Percentiles rank a stretch among this genome's conserved stretches.
Evolutionary conservation across 139 green algal genomes (phyloP).

Genomic region (Asterochloris sp.): DNA sequence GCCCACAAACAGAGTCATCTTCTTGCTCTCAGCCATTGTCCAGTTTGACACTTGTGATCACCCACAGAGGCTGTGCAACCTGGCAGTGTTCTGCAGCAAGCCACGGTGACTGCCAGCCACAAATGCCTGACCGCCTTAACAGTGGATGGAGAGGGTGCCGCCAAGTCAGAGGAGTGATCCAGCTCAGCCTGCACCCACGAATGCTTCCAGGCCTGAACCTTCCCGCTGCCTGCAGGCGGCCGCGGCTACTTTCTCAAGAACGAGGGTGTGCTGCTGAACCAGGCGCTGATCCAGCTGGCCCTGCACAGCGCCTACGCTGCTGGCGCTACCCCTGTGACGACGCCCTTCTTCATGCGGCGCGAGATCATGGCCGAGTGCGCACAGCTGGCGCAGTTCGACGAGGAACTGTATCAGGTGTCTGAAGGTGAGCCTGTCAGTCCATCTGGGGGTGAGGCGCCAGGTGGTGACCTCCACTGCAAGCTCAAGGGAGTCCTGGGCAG

Average conservation of each 20-base stretch:
- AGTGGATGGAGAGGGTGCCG: too few species aligned
- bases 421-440: neutral
- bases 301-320: constrained; percentile 67
- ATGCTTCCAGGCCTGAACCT: too few species aligned
- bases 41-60: too few species aligned
- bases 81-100: too few species aligned
- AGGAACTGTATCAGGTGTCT: constrained; percentile 96
- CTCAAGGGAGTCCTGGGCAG: neutral
- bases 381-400: constrained; percentile 98
- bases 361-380: constrained; percentile 97
- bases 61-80: too few species aligned
- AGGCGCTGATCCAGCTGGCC: constrained; percentile 88
- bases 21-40: too few species aligned
- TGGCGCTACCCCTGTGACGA: constrained; percentile 87
- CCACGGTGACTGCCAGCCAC: too few species aligned
- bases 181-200: too few species aligned
- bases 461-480: neutral
- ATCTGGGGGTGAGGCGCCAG: too few species aligned
- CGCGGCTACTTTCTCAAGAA: constrained; percentile 78
- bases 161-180: too few species aligned
- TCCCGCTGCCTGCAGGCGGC: constrained; percentile 11
- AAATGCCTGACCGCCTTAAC: too few species aligned
- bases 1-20: too few species aligned
- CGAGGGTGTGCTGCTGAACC: constrained; percentile 95
- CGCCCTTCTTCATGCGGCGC: constrained; percentile 92